These are phyloP conservation scores for Backusella tuberculispora DNA, from an alignment of 192 early-diverging fungal species.

Conservation along the genomic window DNA sequence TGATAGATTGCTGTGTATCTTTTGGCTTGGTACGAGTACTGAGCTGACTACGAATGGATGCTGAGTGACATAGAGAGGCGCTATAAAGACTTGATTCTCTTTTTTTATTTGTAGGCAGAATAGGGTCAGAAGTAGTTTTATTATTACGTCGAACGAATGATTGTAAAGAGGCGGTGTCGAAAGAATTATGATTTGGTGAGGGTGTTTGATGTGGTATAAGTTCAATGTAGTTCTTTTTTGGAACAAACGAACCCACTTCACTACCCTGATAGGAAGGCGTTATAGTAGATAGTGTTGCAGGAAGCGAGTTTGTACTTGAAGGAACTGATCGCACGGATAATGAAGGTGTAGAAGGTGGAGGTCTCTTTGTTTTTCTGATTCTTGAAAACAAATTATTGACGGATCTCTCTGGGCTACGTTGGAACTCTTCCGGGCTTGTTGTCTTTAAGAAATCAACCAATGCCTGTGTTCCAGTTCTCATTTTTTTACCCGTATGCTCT, in stretches of 20 bases:
- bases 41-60: constrained; percentile 23
- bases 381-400: constrained; percentile 35
- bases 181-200: constrained; percentile 16
- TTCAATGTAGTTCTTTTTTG: constrained; percentile 29
- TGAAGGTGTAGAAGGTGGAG: constrained; percentile 1
- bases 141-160: background rate
- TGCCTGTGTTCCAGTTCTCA: constrained; percentile 38
- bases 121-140: constrained; percentile 19
- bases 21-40: background rate
- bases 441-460: constrained; percentile 41
- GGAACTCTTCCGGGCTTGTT: constrained; percentile 43
- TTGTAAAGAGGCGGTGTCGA: constrained; percentile 15
- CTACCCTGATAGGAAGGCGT: constrained; percentile 20
- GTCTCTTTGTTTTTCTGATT: constrained; percentile 30
- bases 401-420: constrained; percentile 19
- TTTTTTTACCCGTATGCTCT: constrained; percentile 12
- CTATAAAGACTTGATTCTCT: constrained; percentile 31
- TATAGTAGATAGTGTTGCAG: background rate
- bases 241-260: background rate
- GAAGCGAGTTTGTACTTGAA: constrained; percentile 18
- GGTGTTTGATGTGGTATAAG: constrained; percentile 21
- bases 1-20: constrained; percentile 14
- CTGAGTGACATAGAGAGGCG: constrained; percentile 15
- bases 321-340: background rate
- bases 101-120: constrained; percentile 28